phyloP scores from a whole-genome alignment of 768 basidiomycete species.

The Rhodotorula diobovata region DNA sequence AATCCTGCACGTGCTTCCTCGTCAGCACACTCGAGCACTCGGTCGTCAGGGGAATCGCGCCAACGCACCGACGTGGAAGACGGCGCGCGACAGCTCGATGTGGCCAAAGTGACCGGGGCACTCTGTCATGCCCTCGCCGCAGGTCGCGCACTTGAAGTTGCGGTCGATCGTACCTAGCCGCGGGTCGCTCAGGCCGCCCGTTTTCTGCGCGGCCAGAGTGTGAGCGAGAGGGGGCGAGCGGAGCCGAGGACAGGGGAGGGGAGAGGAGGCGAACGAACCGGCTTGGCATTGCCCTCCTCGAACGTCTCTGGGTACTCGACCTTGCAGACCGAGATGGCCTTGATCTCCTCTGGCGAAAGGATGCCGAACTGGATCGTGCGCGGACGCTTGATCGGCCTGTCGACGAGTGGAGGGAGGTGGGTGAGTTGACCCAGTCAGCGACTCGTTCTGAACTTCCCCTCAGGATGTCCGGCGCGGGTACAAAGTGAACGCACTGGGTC shows the following conservation, averaged over 20 bases:
- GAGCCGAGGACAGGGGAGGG: not conserved
- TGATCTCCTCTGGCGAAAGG: constrained; percentile 97
- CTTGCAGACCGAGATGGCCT: constrained; percentile 97
- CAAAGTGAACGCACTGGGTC: constrained; percentile 17
- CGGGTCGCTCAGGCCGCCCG: constrained; percentile 94
- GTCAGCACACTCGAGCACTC: not conserved
- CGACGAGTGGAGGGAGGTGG: not conserved
- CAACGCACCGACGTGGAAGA: constrained; percentile 83
- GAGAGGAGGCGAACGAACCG: constrained; percentile 55
- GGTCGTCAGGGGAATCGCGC: constrained; percentile 26
- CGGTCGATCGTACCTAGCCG: constrained; percentile 96
- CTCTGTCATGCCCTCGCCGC: constrained; percentile 99
- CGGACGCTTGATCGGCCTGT: constrained; percentile 48
- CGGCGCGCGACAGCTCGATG: constrained; percentile 93
- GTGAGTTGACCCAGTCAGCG: not conserved
- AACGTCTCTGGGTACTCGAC: constrained; percentile 98
- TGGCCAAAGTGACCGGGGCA: constrained; percentile 99
- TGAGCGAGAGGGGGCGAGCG: not conserved
- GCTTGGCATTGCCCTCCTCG: constrained; percentile 91
- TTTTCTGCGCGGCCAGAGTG: constrained; percentile 58
- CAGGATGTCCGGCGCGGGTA: not conserved
- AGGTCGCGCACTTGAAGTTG: constrained; percentile 98
- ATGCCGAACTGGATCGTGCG: constrained; percentile 98
- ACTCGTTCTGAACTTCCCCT: no score
- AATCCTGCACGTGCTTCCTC: constrained; percentile 59